These are phyloP conservation scores for Angomonas ambiguus DNA, from an alignment of 208 protist genomes.

Conservation along the genomic window DNA sequence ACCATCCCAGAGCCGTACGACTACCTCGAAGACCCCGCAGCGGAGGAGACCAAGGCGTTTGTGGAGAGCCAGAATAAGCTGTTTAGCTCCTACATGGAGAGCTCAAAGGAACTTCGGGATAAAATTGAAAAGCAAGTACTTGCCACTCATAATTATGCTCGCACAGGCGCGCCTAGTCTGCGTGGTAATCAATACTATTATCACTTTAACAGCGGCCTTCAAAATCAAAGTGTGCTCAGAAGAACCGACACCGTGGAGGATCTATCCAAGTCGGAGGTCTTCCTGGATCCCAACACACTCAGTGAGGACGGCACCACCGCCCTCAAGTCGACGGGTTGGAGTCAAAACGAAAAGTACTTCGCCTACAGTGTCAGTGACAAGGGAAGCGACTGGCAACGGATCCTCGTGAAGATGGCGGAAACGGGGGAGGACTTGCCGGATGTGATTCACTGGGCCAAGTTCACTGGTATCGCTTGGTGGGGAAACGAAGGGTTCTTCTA, in stretches of 20 bases:
- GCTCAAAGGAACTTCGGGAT: constrained; percentile 33
- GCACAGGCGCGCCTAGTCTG: constrained; percentile 59
- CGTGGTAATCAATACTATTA: constrained; percentile 79
- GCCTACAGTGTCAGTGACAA: constrained; percentile 87
- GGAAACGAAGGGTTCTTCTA: constrained; percentile 92
- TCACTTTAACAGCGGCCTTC: constrained; percentile 88
- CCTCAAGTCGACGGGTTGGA: constrained; percentile 51
- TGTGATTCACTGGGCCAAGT: constrained; percentile 88
- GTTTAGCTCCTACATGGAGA: constrained; percentile 63
- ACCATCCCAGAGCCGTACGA: constrained; percentile 88
- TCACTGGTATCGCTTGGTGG: constrained; percentile 83
- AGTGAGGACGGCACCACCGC: constrained; percentile 85
- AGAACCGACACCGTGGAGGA: constrained; percentile 26
- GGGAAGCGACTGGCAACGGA: constrained; percentile 90
- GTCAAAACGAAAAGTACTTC: constrained; percentile 64
- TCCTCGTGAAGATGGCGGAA: constrained; percentile 62
- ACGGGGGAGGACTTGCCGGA: constrained; percentile 58
- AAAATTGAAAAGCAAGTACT: constrained; percentile 58
- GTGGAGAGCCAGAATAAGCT: constrained; percentile 79
- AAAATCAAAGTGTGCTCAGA: constrained; percentile 87
- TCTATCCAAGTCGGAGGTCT: constrained; percentile 41
- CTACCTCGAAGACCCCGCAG: constrained; percentile 90
- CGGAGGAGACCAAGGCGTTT: constrained; percentile 84
- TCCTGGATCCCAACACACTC: constrained; percentile 89
- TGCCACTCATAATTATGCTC: constrained; percentile 73